Conservation (phyloP, 805 yeast species). For the Saccharomycopsis sp. region DNA sequence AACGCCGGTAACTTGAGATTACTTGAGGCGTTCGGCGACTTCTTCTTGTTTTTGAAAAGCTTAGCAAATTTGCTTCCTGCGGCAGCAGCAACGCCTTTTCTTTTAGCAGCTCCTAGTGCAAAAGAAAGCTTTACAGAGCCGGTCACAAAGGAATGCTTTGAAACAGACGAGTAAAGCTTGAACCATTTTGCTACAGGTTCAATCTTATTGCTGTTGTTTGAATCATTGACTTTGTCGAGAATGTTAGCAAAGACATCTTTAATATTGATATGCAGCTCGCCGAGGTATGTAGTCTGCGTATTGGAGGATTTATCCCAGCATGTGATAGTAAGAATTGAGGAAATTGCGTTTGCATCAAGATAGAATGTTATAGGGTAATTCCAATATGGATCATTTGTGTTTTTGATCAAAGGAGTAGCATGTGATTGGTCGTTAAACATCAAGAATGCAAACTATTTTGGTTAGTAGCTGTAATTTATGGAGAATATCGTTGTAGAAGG, state of each 20-base stretch:
- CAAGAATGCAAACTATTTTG: not conserved
- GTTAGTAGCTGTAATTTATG: too few species aligned
- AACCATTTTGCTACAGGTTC: constrained; percentile 35
- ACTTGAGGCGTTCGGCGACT: not conserved
- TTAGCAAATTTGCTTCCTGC: constrained; percentile 8
- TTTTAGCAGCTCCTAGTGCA: constrained; percentile 29
- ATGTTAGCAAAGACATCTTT: constrained; percentile 18
- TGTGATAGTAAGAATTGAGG: constrained; percentile 13
- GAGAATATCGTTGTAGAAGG: too few species aligned
- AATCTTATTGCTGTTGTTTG: constrained; percentile 5
- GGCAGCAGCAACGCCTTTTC: constrained; percentile 14
- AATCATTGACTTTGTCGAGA: constrained; percentile 21
- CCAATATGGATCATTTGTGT: constrained; percentile 12
- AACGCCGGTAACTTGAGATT: not conserved
- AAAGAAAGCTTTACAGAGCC: constrained; percentile 41
- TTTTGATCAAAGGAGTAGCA: constrained; percentile 10
- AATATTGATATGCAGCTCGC: constrained; percentile 17
- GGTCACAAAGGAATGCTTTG: constrained; percentile 38
- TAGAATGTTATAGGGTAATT: constrained; percentile 7
- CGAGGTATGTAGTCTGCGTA: constrained; percentile 13
- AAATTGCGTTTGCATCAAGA: not conserved
- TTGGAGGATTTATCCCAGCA: constrained; percentile 18
- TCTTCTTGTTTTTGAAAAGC: constrained; percentile 21
- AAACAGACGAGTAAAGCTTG: constrained; percentile 35
- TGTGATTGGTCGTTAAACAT: constrained; percentile 9